Base-by-base conservation (phyloP, 2,329 filamentous ascomycete species). In the Torrubiella hemipterigena region DNA sequence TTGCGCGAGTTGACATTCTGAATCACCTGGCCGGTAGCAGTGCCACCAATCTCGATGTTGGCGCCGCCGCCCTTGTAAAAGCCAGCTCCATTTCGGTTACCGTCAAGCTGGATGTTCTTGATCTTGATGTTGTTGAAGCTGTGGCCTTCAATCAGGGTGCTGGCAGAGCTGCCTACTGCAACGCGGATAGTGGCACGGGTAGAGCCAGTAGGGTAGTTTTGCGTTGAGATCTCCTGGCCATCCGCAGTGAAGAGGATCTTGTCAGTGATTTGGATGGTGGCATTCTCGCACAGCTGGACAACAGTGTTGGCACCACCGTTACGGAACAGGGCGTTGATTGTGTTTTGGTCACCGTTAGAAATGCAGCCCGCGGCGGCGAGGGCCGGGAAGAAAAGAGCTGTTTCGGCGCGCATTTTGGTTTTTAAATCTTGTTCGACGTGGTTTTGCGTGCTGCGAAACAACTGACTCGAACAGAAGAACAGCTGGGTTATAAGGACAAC, bases 31-130 rank as follows among this genome's bases (percentile, higher is more conserved):
- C 43, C 43, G 1, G 35, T 37, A 7, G 42, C 35, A 8, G 31
- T 23, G 15, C 42, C 42, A 16, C 44, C 44, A 28, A 47, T 42
- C 32, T 50, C 45, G 13, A 51, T 44, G 30, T 46, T 39, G 14
- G 47, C 48, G 18, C 39, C 40, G 5, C 40, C 39, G 14, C 38
- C 34, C 16, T 26, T 18, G 16, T 47, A 25, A n/a, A 37, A 36
- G 6, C 38, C 41, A 8, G 46, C 45, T 9, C 40, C 39, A 5
- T 30, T 38, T 21, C 43, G 27, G 34, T 45, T 45, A 17, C 45
- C 45, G 19, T 48, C 45, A 15, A 48, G 30, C 29, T 46, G 44
- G 11, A 48, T 29, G 31, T 47, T 48, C 17, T 37, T 38, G 25
- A 48, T 39, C n/a, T 34, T 35, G 26, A 46, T 37, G 18, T 36